Evolutionary conservation across 2,329 filamentous ascomycete species (phyloP), one percentile per base, ranked within the genome.

Genomic region (Talaromyces sp.): DNA sequence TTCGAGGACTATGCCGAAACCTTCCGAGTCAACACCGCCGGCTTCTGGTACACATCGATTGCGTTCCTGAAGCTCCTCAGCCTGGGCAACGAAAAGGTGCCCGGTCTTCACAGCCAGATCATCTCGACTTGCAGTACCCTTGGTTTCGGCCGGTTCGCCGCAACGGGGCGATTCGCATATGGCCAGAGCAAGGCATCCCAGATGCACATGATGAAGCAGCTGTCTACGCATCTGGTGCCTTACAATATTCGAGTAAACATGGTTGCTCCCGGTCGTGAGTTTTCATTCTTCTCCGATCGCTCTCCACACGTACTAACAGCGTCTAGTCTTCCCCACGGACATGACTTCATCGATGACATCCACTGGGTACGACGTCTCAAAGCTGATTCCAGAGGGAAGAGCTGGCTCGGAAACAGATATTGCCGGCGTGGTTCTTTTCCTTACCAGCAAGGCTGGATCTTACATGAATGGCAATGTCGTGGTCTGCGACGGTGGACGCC

Each of bases 381-480:
- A 61, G 47, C 4, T 53, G 47, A 33, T 64, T 58, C 58, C 67
- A 2, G 57, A 60, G 54, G 78, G 75, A 0, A 61, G 79, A 19
- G 70, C 75, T 66, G 78, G 80, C 0, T 67, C 65, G 4, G 65
- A 70, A 10, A 78, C 81, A 47, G 82, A 85, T 63, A 73, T 84
- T 33, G 78, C 77, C 0, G 81, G 79, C 15, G 72, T 82, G 17
- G 74, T 82, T 2, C 61, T 84, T 42, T 85, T 82, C 63, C 70
- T 85, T 58, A 77, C 82, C 10, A 77, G 79, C 3, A 81, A 79
- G 47, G 78, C 78, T 6, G 82, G 81, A 1, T 76, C 75, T 13
- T 86, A 85, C 70, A 74, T 81, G 57, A 85, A 85, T 69, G 84
- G 84, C 0, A 78, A 73, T 59, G 74, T 82, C 17, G 76, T 81